Conservation (phyloP, 2,329 filamentous ascomycete genomes). For the Fusarium poae region DNA sequence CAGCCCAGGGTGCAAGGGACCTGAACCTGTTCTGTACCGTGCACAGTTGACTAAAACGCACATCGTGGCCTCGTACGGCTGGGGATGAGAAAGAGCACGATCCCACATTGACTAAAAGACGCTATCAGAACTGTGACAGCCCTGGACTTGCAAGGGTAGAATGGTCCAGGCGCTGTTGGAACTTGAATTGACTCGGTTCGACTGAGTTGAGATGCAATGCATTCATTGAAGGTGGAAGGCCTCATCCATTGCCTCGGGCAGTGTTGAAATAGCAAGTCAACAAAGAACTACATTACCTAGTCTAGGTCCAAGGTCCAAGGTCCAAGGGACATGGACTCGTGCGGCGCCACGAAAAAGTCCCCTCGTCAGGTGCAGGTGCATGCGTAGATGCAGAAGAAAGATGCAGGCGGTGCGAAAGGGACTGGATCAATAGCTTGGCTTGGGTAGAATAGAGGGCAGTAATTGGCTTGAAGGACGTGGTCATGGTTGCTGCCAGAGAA, state of each 20-base stretch:
- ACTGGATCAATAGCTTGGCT: conserved; percentile 35
- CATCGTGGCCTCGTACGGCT: conserved; percentile 40
- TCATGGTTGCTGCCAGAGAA: conserved; percentile 45
- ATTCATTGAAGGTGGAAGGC: conserved; percentile 28
- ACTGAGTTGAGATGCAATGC: conserved; percentile 5
- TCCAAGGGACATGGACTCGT: conserved; percentile 5
- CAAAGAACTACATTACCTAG: not conserved
- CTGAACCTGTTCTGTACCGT: conserved; percentile 20
- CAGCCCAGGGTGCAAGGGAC: conserved; percentile 27
- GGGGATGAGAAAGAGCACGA: conserved; percentile 38
- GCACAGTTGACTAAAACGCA: conserved; percentile 18
- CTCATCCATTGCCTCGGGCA: conserved; percentile 33
- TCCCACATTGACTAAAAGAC: conserved; percentile 33
- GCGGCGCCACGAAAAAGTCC: conserved; percentile 26
- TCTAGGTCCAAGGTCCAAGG: too few relatives aligned
- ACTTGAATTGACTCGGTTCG: not conserved
- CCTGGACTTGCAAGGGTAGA: conserved; percentile 9
- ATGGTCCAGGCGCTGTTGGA: conserved; percentile 3
- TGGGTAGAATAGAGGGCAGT: conserved; percentile 1
- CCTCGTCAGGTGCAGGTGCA: conserved; percentile 40
- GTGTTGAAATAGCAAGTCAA: not conserved
- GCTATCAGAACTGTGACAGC: conserved; percentile 10
- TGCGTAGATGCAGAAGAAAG: conserved; percentile 26
- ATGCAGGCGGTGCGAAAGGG: conserved; percentile 27
- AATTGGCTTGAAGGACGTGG: conserved; percentile 23